phyloP scores from a whole-genome alignment of 805 yeast species.

The Metschnikowia kofuensis region DNA sequence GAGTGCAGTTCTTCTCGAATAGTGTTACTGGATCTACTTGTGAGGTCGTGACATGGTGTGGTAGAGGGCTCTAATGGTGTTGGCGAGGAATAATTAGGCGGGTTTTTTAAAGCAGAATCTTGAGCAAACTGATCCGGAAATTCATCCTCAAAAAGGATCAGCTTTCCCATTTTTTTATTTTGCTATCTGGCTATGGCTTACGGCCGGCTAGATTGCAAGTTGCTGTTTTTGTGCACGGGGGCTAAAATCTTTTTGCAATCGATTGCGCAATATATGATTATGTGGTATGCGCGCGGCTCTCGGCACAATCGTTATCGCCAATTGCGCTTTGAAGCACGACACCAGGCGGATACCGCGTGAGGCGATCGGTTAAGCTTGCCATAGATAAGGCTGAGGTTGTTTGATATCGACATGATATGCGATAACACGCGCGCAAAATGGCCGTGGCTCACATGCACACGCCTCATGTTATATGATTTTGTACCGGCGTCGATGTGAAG shows the following conservation, averaged over 20 bases:
- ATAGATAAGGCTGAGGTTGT: too few species aligned
- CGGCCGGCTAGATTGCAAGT: background rate
- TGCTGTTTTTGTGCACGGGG: background rate
- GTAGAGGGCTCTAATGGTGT: background rate
- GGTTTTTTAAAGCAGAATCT: background rate
- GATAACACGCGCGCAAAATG: too few species aligned
- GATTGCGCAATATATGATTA: too few species aligned
- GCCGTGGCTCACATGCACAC: too few species aligned
- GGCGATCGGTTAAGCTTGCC: too few species aligned
- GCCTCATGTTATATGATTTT: too few species aligned
- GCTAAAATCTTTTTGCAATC: background rate
- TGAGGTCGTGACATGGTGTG: background rate
- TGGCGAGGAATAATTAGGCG: background rate
- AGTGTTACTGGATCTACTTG: slow-evolving; percentile 2
- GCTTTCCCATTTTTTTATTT: slow-evolving; percentile 2
- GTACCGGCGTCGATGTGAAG: too few species aligned
- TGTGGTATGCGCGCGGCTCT: too few species aligned
- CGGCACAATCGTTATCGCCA: too few species aligned
- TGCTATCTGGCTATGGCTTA: background rate
- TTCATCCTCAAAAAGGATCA: slow-evolving; percentile 9
- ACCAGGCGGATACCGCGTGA: too few species aligned
- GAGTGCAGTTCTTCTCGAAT: background rate
- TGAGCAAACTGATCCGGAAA: background rate
- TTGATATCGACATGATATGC: too few species aligned
- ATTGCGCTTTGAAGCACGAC: too few species aligned